Evolutionary conservation across 2,329 filamentous ascomycete genomes (phyloP), one percentile per base, ranked within the genome.

Genomic region (Cladosporium sp.): DNA sequence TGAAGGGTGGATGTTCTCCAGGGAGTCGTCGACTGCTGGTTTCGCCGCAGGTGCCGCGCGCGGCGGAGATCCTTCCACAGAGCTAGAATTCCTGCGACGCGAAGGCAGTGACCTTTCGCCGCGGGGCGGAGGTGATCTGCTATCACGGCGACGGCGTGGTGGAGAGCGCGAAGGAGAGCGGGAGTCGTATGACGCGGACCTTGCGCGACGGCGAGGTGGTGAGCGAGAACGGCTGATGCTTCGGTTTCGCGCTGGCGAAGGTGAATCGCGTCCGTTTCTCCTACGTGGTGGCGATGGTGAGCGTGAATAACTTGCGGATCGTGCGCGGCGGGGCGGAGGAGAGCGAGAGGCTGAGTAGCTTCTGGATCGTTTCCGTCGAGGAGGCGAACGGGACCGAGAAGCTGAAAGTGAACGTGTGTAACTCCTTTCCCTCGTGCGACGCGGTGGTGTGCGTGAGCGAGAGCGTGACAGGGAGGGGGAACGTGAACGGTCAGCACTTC

Each of bases 1-100:
- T 32, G 71, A 74, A 13, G 76, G 76, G 67, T 78, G 76, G 51
- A 78, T 77, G 43, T 74, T 70, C 43, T 72, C 74, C 58, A 76
- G 21, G 10, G 54, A 51, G 60, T 77, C 75, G 23, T 75, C 72
- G 49, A 67, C 61, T 34, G 36, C 58, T 32, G 64, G 58, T 49
- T 68, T 64, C 32, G 51, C 61, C 28, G 53, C 64, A 30, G 51
- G 53, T 63, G 59, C 36, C 49, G 32, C 54, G 23, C 60, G 71
- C n/a, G 73, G 72, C 28, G 67, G 66, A 34, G 73, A 73, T 4
- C 72, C 64, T 23, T 72, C 73, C 5, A 74, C 71, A n/a, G 67
- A 70, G 60, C 72, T 74, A 2, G 70, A 72, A 57, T 74, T 74
- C 34, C 73, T 68, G 68, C 48, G 72, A 70, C 32, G 67, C 62